A percentile compares a stretch with the other conserved stretches of the same genome.
Evolutionary conservation across 345 rosid genomes (phyloP).

Genomic region (Brassica nigra): DNA sequence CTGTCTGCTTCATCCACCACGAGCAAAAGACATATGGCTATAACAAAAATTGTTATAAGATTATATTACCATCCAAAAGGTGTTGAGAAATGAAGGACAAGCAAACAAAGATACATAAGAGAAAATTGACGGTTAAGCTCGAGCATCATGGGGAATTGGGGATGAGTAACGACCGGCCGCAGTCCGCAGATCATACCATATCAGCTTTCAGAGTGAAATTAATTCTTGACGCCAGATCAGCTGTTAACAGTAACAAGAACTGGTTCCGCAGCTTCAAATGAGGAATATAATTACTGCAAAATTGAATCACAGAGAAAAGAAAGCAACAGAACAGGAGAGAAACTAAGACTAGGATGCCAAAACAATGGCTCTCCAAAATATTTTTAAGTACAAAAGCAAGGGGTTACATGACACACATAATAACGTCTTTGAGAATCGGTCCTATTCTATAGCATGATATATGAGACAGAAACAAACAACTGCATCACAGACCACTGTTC

Average conservation of each 20-base stretch:
- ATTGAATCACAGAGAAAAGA: neutral
- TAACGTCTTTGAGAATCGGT: too few species aligned
- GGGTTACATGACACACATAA: too few species aligned
- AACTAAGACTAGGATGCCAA: neutral
- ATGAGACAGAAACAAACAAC: too few species aligned
- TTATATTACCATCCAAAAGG: too few species aligned
- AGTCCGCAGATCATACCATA: too few species aligned
- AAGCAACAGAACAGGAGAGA: neutral
- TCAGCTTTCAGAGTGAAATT: neutral
- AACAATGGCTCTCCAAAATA: neutral
- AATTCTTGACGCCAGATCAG: neutral
- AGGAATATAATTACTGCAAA: neutral
- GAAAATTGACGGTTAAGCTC: constrained; percentile 6
- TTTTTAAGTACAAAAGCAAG: too few species aligned
- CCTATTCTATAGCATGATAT: too few species aligned
- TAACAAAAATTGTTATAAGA: too few species aligned
- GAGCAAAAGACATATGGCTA: too few species aligned
- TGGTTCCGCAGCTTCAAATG: neutral
- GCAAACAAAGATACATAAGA: constrained; percentile 2
- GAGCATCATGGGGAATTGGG: neutral
- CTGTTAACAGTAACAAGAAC: constrained; percentile 1
- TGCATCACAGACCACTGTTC: too few species aligned
- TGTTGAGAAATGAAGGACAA: neutral
- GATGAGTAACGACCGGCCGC: neutral
- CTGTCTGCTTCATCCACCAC: too few species aligned